Conservation (phyloP, 2,329 filamentous ascomycete genomes). For the Pseudopyricularia cyperi region DNA sequence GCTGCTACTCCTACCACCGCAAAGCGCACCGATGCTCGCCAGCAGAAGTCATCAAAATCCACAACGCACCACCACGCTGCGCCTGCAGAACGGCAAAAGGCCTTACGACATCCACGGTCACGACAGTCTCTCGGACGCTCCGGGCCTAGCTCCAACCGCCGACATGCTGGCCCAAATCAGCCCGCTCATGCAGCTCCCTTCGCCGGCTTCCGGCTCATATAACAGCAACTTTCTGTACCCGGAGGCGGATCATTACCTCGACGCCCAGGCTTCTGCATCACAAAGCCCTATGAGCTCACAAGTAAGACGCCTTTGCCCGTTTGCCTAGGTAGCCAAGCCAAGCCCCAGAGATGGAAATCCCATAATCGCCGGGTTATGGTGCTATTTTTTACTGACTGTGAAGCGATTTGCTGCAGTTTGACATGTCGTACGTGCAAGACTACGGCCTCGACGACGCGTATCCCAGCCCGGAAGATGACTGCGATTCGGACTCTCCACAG, state of each 20-base stretch:
- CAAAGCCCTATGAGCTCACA: slow-evolving; percentile 23
- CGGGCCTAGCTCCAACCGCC: not conserved
- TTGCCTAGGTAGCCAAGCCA: not conserved
- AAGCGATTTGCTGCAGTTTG: slow-evolving; percentile 14
- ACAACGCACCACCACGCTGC: too few species aligned
- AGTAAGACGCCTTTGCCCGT: slow-evolving; percentile 12
- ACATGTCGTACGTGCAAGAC: slow-evolving; percentile 16
- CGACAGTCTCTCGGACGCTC: not conserved
- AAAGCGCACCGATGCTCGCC: not conserved
- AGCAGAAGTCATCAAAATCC: not conserved
- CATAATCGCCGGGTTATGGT: not conserved
- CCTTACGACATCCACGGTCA: not conserved
- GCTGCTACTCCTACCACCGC: not conserved
- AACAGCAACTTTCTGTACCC: slow-evolving; percentile 17
- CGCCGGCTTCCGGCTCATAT: slow-evolving; percentile 12
- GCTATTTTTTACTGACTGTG: not conserved
- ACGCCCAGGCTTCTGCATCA: slow-evolving; percentile 19
- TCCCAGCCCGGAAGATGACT: slow-evolving; percentile 17
- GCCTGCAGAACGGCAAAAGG: not conserved
- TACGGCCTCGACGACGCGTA: slow-evolving; percentile 15
- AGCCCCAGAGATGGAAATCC: too few species aligned
- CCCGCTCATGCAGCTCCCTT: slow-evolving; percentile 16
- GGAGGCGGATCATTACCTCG: slow-evolving; percentile 22
- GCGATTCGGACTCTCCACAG: slow-evolving; percentile 8
- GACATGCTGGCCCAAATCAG: slow-evolving; percentile 18